phyloP scores from a whole-genome alignment of 2,329 filamentous ascomycete genomes.

The Aspergillus hortae region DNA sequence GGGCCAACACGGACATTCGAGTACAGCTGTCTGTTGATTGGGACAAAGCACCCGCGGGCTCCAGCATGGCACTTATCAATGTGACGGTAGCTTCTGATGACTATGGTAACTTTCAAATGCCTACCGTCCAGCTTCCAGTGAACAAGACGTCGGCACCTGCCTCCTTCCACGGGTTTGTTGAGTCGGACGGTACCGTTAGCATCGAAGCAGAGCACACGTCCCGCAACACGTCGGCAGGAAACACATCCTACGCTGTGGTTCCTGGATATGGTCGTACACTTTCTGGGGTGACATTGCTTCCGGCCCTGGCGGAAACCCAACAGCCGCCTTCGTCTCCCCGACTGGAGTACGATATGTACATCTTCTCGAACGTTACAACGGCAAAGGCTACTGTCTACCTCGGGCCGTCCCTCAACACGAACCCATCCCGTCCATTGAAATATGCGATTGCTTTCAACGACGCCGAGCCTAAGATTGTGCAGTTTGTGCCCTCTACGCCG shows the following conservation, averaged over 20 bases:
- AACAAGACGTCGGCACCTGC: constrained; percentile 48
- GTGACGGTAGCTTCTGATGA: constrained; percentile 16
- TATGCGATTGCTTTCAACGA: constrained; percentile 51
- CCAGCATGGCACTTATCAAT: constrained; percentile 12
- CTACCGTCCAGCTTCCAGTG: constrained; percentile 54
- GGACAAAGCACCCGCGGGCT: constrained; percentile 42
- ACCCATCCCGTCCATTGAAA: constrained; percentile 48
- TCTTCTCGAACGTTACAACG: constrained; percentile 51
- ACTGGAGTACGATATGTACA: constrained; percentile 60
- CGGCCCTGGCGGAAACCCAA: constrained; percentile 51
- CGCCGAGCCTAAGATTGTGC: constrained; percentile 32
- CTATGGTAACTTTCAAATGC: constrained; percentile 32
- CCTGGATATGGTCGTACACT: constrained; percentile 56
- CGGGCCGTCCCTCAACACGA: constrained; percentile 48
- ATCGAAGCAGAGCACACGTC: constrained; percentile 33
- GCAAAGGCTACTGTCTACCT: constrained; percentile 40
- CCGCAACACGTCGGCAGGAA: constrained; percentile 20
- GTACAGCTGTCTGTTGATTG: constrained; percentile 58
- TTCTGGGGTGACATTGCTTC: constrained; percentile 56
- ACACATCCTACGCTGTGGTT: constrained; percentile 51
- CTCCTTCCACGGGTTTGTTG: constrained; percentile 60
- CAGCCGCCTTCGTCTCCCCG: constrained; percentile 48
- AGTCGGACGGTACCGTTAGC: constrained; percentile 49
- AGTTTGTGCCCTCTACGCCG: constrained; percentile 35
- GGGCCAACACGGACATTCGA: constrained; percentile 45